phyloP scores from a whole-genome alignment of 108 stramenopile species.

The Skeletonema potamos region DNA sequence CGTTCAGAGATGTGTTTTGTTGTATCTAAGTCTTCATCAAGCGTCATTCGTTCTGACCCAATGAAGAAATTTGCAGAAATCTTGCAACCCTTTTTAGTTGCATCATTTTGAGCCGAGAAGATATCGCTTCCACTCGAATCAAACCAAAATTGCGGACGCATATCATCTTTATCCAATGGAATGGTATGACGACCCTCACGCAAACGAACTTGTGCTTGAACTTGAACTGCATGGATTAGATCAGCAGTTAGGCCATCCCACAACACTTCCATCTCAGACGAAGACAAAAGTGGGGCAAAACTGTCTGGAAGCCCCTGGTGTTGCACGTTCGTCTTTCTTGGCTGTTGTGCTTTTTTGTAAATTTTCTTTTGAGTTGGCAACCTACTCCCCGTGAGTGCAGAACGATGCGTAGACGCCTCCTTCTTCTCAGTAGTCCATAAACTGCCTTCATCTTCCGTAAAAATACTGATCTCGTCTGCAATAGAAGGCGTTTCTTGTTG shows the following conservation, averaged over 20 bases:
- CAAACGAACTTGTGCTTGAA: conserved; percentile 60
- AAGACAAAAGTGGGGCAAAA: conserved; percentile 86
- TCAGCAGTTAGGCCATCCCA: conserved; percentile 73
- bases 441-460: conserved; percentile 25
- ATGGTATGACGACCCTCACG: conserved; percentile 71
- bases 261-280: conserved; percentile 72
- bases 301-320: conserved; percentile 71
- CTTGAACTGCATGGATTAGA: conserved; percentile 75
- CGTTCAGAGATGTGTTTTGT: conserved; percentile 49
- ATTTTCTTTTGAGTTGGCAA: conserved; percentile 2
- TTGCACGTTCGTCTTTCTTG: conserved; percentile 13
- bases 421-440: conserved; percentile 2
- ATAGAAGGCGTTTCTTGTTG: neutral
- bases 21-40: conserved; percentile 73
- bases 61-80: conserved; percentile 55
- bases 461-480: conserved; percentile 28
- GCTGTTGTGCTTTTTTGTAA: conserved; percentile 10
- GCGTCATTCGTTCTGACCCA: conserved; percentile 67
- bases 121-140: conserved; percentile 34
- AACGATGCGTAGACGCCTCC: neutral
- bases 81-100: conserved; percentile 53
- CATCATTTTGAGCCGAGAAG: neutral
- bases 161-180: conserved; percentile 78
- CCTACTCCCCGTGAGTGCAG: neutral
- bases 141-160: conserved; percentile 76